Evolutionary conservation across 2,329 filamentous ascomycete genomes (phyloP).

Genomic region (Metarhizium robertsii): DNA sequence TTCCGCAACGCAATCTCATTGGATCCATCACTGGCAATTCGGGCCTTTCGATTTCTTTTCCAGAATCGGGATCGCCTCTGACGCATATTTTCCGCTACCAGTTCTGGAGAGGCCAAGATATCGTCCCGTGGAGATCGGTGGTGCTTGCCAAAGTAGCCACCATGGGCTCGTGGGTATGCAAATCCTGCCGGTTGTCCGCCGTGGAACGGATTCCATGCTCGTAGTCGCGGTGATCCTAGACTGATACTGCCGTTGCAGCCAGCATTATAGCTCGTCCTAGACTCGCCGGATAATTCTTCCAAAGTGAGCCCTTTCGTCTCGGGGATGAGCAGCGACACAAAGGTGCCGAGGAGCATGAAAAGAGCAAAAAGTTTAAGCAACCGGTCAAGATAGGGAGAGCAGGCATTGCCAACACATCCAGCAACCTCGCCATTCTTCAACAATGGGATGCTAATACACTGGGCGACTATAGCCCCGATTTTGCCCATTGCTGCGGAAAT

Average conservation of each 20-base stretch:
- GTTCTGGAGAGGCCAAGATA: constrained; percentile 35
- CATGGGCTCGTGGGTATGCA: constrained; percentile 29
- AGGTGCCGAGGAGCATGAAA: constrained; percentile 67
- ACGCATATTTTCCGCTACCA: constrained; percentile 17
- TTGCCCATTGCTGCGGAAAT: constrained; percentile 59
- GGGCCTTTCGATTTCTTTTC: constrained; percentile 17
- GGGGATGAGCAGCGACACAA: constrained; percentile 63
- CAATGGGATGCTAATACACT: constrained; percentile 55
- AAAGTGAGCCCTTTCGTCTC: constrained; percentile 69
- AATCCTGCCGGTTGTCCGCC: constrained; percentile 45
- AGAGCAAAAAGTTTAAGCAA: constrained; percentile 71
- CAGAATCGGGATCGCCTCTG: constrained; percentile 19
- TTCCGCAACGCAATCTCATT: constrained; percentile 24
- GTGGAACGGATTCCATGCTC: constrained; percentile 35
- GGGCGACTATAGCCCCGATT: constrained; percentile 57
- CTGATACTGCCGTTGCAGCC: constrained; percentile 41
- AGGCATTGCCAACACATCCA: constrained; percentile 37
- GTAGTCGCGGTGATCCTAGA: constrained; percentile 20
- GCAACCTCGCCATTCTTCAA: constrained; percentile 45
- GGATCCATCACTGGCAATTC: constrained; percentile 17
- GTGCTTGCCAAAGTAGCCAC: constrained; percentile 14
- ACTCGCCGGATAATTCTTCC: constrained; percentile 60
- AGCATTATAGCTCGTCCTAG: constrained; percentile 47
- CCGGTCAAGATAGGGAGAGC: constrained; percentile 56
- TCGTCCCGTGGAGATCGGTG: constrained; percentile 25